phyloP scores from a whole-genome alignment of 2,329 filamentous ascomycete genomes.

The Neonectria magnoliae region DNA sequence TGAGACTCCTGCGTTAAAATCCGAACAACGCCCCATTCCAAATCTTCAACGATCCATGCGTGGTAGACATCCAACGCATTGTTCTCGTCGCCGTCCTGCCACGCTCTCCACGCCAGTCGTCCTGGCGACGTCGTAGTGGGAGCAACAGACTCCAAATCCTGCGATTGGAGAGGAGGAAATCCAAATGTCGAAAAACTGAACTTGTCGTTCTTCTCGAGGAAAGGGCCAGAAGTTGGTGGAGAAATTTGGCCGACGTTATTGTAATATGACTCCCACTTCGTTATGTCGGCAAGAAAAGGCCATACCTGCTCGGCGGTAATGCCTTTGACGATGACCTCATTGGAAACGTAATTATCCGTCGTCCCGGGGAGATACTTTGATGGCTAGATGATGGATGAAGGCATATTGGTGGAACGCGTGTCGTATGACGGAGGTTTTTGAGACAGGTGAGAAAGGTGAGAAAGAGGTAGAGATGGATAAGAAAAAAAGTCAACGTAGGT shows the following conservation, averaged over 20 bases:
- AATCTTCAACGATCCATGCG: conserved; percentile 43
- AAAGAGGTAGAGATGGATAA: background rate
- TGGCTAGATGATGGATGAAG: conserved; percentile 39
- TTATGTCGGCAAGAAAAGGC: conserved; percentile 38
- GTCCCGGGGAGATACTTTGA: conserved; percentile 41
- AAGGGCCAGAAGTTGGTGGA: conserved; percentile 35
- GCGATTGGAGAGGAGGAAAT: conserved; percentile 36
- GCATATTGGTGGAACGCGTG: background rate
- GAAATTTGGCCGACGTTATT: conserved; percentile 35
- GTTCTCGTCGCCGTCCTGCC: conserved; percentile 29
- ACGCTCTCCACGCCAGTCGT: conserved; percentile 41
- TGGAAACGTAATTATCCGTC: conserved; percentile 45
- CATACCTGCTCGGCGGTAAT: conserved; percentile 42
- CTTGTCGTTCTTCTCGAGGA: conserved; percentile 37
- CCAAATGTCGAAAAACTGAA: conserved; percentile 46
- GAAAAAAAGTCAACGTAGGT: background rate
- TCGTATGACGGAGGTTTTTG: background rate
- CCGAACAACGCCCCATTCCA: conserved; percentile 40
- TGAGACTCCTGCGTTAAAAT: conserved; percentile 46
- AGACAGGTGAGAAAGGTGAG: background rate
- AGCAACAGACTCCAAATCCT: conserved; percentile 38
- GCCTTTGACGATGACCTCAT: conserved; percentile 42
- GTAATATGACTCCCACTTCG: conserved; percentile 45
- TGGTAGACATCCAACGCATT: conserved; percentile 40
- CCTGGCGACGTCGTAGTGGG: conserved; percentile 30